phyloP scores from a whole-genome alignment of 495 filamentous ascomycete species.

The Lentithecium fluviatile region DNA sequence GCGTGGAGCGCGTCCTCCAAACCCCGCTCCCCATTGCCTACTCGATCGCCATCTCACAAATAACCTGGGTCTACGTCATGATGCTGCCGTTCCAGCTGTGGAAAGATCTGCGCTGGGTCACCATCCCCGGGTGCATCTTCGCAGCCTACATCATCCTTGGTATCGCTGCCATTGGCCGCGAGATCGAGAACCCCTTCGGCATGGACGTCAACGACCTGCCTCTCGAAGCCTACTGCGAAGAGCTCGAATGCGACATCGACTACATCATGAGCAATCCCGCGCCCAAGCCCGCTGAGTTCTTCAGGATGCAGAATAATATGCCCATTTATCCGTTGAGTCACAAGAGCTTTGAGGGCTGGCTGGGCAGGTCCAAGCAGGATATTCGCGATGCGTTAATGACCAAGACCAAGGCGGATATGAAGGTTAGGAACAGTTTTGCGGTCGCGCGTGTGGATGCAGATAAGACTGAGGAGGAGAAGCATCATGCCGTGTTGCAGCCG shows the following conservation, averaged over 20 bases:
- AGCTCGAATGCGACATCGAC: conserved; percentile 72
- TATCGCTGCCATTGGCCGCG: conserved; percentile 62
- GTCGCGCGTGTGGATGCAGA: neutral
- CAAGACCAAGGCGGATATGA: conserved; percentile 35
- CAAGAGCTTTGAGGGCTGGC: conserved; percentile 62
- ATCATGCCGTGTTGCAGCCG: neutral
- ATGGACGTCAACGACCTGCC: conserved; percentile 86
- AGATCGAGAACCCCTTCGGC: conserved; percentile 94
- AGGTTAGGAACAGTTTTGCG: conserved; percentile 20
- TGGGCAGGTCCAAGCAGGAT: conserved; percentile 56
- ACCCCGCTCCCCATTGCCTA: conserved; percentile 86
- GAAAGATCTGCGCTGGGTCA: conserved; percentile 63
- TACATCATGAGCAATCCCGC: conserved; percentile 62
- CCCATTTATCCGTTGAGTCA: conserved; percentile 69
- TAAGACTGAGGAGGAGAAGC: conserved; percentile 30
- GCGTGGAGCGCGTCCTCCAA: conserved; percentile 77
- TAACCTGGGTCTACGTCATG: conserved; percentile 85
- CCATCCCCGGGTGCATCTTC: conserved; percentile 79
- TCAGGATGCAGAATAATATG: conserved; percentile 58
- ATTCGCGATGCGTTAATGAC: conserved; percentile 55
- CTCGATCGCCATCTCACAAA: conserved; percentile 82
- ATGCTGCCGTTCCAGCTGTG: conserved; percentile 83
- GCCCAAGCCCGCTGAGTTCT: conserved; percentile 57
- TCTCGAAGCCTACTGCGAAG: conserved; percentile 73
- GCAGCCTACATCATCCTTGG: conserved; percentile 85